Conservation (phyloP, 345 rosid genomes). For the Heritiera littoralis region DNA sequence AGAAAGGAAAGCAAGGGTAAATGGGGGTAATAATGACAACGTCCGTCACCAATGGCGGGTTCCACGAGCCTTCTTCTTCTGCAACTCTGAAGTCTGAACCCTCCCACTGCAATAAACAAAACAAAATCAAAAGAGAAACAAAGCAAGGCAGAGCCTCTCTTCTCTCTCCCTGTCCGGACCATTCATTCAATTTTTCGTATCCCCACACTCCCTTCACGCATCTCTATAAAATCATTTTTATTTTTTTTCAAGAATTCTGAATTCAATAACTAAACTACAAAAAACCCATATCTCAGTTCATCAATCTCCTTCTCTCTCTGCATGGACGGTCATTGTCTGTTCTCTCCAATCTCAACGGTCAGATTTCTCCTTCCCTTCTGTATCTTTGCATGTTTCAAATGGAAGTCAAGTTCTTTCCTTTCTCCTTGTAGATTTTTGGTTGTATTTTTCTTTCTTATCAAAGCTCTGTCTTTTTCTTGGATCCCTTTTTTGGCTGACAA, state of each 20-base stretch:
- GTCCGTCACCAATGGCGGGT: constrained; percentile 49
- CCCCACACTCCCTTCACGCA: constrained; percentile 23
- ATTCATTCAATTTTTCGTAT: constrained; percentile 17
- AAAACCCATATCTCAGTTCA: constrained; percentile 32
- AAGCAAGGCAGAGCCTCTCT: neutral
- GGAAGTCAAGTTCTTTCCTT: neutral
- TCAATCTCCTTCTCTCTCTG: constrained; percentile 17
- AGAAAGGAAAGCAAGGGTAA: neutral
- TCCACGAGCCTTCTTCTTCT: constrained; percentile 40
- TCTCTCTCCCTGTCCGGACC: neutral
- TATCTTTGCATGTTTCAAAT: neutral
- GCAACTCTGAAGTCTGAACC: constrained; percentile 15
- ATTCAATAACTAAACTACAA: constrained; percentile 11
- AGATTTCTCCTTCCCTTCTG: constrained; percentile 26
- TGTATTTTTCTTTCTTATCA: constrained; percentile 19
- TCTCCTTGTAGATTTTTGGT: constrained; percentile 3
- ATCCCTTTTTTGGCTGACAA: constrained; percentile 14
- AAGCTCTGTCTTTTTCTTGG: constrained; percentile 21
- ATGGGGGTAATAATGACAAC: constrained; percentile 7
- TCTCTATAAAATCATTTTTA: constrained; percentile 27
- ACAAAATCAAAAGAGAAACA: neutral
- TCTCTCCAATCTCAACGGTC: constrained; percentile 43
- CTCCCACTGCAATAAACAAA: neutral
- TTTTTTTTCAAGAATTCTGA: neutral
- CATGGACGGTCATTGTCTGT: constrained; percentile 43